Conservation (phyloP, 2,329 filamentous ascomycete genomes). For the Aspergillus ustus region DNA sequence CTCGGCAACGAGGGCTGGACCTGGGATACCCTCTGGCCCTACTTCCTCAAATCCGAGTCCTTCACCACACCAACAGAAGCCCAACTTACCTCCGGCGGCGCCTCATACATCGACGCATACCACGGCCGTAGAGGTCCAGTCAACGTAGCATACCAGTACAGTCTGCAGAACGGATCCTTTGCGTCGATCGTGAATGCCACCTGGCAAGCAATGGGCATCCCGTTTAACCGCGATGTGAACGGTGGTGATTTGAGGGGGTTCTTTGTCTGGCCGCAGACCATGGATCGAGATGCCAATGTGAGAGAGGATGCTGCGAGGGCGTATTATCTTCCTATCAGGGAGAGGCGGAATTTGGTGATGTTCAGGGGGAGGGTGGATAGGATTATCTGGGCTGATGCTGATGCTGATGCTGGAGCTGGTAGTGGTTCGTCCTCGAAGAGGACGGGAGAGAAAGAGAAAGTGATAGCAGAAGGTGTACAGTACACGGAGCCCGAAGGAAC, state of each 20-base stretch:
- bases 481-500: constrained; percentile 33
- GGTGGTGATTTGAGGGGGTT: constrained; percentile 52
- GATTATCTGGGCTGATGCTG: constrained; percentile 14
- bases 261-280: constrained; percentile 47
- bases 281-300: constrained; percentile 43
- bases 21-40: constrained; percentile 36
- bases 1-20: constrained; percentile 37
- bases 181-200: constrained; percentile 40
- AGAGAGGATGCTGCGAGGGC: constrained; percentile 54
- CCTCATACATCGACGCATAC: constrained; percentile 28
- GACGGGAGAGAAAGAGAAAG: background rate
- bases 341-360: constrained; percentile 50
- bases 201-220: constrained; percentile 38
- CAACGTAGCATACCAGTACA: constrained; percentile 11
- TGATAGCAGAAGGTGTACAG: background rate
- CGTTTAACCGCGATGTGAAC: constrained; percentile 49
- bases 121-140: constrained; percentile 27
- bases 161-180: constrained; percentile 28
- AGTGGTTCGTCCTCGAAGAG: background rate
- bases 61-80: constrained; percentile 28
- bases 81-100: constrained; percentile 29
- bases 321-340: constrained; percentile 51
- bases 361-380: constrained; percentile 5
- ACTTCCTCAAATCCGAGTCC: constrained; percentile 34
- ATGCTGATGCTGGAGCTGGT: background rate